These are phyloP conservation scores for Chalaropsis thielavioides DNA, from an alignment of 2,329 filamentous ascomycete genomes.

Conservation along the genomic window DNA sequence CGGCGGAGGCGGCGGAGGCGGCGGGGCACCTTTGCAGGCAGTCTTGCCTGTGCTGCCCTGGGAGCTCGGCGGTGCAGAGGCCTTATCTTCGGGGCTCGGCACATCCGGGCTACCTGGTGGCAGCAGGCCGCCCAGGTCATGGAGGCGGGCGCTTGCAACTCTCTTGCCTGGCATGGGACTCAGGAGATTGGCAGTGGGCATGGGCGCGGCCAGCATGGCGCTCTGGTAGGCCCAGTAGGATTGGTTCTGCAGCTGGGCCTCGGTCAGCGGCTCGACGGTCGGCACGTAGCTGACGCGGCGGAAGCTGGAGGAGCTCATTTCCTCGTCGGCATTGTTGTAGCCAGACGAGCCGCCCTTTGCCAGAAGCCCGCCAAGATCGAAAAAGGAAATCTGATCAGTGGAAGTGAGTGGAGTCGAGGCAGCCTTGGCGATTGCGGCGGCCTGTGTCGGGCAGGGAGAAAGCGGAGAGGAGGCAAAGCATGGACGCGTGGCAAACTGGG, in stretches of 20 bases:
- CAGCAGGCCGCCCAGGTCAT: slow-evolving; percentile 43
- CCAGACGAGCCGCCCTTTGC: slow-evolving; percentile 32
- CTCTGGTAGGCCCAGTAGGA: slow-evolving; percentile 17
- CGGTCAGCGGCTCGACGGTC: slow-evolving; percentile 26
- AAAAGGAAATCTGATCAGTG: slow-evolving; percentile 50
- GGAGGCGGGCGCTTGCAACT: slow-evolving; percentile 43
- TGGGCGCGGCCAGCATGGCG: slow-evolving; percentile 21
- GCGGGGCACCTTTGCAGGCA: no score
- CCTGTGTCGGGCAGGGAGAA: slow-evolving; percentile 7
- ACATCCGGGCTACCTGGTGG: slow-evolving; percentile 25
- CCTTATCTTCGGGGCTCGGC: not conserved
- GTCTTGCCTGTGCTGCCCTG: not conserved
- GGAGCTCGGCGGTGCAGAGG: not conserved
- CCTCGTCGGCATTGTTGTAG: not conserved
- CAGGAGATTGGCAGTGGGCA: slow-evolving; percentile 28
- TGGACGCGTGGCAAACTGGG: slow-evolving; percentile 24
- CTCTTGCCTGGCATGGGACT: slow-evolving; percentile 31
- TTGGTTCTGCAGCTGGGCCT: slow-evolving; percentile 23
- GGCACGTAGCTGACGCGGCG: slow-evolving; percentile 23
- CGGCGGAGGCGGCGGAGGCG: not conserved
- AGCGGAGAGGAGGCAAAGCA: slow-evolving; percentile 22
- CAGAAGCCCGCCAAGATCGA: slow-evolving; percentile 68
- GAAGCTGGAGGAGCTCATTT: slow-evolving; percentile 23
- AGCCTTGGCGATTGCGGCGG: slow-evolving; percentile 10
- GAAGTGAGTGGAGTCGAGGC: slow-evolving; percentile 22